These are phyloP conservation scores for Obba rivulosa DNA, from an alignment of 768 basidiomycete species.

Conservation along the genomic window DNA sequence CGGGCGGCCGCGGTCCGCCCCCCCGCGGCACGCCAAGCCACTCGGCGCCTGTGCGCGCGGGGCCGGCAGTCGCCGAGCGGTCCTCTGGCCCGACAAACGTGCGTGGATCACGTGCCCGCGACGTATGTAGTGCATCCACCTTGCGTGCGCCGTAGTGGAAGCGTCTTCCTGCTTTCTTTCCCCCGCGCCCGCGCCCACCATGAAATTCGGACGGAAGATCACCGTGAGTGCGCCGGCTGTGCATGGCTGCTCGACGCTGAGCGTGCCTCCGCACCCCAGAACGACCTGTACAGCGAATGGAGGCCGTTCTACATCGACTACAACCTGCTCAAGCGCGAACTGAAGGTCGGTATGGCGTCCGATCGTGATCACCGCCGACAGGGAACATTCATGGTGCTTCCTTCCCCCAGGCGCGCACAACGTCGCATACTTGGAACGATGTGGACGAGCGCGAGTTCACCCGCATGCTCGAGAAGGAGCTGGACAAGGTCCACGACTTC, in stretches of 20 bases:
- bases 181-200: slow-evolving; percentile 20
- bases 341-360: slow-evolving; percentile 53
- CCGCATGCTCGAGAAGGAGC: slow-evolving; percentile 70
- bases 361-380: neutral
- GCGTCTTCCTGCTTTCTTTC: neutral
- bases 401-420: slow-evolving; percentile 41
- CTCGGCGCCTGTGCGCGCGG: neutral
- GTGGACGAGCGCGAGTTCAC: slow-evolving; percentile 83
- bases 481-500: slow-evolving; percentile 93
- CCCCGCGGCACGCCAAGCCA: neutral
- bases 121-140: too few species aligned
- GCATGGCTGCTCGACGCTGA: neutral
- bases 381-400: neutral
- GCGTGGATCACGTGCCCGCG: too few species aligned
- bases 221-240: slow-evolving; percentile 36
- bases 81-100: slow-evolving; percentile 1
- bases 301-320: slow-evolving; percentile 88
- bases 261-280: slow-evolving; percentile 35
- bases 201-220: slow-evolving; percentile 85
- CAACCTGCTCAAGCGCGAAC: slow-evolving; percentile 79
- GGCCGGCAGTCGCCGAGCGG: neutral
- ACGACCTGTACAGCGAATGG: slow-evolving; percentile 88
- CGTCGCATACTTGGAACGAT: slow-evolving; percentile 60
- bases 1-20: too few species aligned
- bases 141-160: too few species aligned